Evolutionary conservation across 2,329 filamentous ascomycete genomes (phyloP).

Genomic region (Penicillium crustosum): DNA sequence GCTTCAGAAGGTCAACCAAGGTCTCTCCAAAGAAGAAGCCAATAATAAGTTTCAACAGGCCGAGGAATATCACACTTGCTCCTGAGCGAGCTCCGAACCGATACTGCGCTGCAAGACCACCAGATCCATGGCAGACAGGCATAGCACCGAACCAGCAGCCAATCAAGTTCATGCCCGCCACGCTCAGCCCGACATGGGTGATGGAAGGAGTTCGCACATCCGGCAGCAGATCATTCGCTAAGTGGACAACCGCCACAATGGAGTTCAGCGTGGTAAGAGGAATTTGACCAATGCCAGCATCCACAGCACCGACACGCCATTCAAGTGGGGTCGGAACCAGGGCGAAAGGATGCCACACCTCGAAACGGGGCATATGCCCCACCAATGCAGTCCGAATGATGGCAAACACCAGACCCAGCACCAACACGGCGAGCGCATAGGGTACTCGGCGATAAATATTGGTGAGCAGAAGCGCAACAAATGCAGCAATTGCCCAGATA

Average conservation of each 20-base stretch:
- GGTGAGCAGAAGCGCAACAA: conserved; percentile 68
- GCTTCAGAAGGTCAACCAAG: conserved; percentile 67
- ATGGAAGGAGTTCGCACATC: conserved; percentile 66
- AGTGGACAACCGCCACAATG: conserved; percentile 79
- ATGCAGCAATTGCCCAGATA: conserved; percentile 72
- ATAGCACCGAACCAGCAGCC: conserved; percentile 92
- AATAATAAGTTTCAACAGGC: conserved; percentile 70
- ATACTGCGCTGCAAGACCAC: conserved; percentile 85
- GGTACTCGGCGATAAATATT: conserved; percentile 67
- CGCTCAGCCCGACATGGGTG: conserved; percentile 76
- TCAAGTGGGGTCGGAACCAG: conserved; percentile 48
- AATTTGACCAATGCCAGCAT: conserved; percentile 78
- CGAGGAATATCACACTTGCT: conserved; percentile 76
- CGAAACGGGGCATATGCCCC: conserved; percentile 51
- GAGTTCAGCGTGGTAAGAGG: conserved; percentile 92
- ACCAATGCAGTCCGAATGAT: conserved; percentile 41
- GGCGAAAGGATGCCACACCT: conserved; percentile 60
- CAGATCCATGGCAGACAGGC: conserved; percentile 92
- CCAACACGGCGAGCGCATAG: conserved; percentile 73
- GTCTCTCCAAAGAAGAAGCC: conserved; percentile 73
- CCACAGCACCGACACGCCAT: conserved; percentile 57
- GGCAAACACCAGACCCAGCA: conserved; percentile 67
- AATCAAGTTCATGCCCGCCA: conserved; percentile 77
- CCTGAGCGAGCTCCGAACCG: conserved; percentile 89
- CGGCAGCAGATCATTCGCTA: conserved; percentile 76